Conservation (phyloP, 2,329 filamentous ascomycete genomes). For the Trichoderma cornu-damae region DNA sequence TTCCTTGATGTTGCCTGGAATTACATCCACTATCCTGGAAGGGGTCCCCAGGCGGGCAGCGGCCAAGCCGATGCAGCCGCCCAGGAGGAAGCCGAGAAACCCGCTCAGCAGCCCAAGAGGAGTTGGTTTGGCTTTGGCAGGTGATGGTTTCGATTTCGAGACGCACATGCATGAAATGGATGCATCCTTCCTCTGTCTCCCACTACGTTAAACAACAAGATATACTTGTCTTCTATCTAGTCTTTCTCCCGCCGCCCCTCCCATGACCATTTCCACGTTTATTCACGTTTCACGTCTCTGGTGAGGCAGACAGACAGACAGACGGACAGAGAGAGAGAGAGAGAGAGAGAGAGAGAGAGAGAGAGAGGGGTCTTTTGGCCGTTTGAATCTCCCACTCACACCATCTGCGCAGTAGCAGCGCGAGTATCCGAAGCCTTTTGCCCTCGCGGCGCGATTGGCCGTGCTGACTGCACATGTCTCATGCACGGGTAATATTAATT, state of each 20-base stretch:
- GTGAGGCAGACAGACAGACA: too few species aligned
- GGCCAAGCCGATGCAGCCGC: constrained; percentile 27
- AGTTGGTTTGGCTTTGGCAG: constrained; percentile 74
- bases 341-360: too few species aligned
- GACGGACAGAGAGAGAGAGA: too few species aligned
- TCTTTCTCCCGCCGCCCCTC: background rate
- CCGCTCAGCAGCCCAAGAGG: constrained; percentile 50
- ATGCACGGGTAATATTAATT: background rate
- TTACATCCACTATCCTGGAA: constrained; percentile 85
- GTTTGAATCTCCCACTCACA: too few species aligned
- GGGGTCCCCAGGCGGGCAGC: constrained; percentile 34
- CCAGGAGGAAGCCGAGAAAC: constrained; percentile 36
- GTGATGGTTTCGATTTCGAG: constrained; percentile 27
- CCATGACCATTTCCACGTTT: too few species aligned
- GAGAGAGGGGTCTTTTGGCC: too few species aligned
- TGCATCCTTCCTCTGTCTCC: too few species aligned
- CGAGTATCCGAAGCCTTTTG: too few species aligned
- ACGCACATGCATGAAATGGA: too few species aligned
- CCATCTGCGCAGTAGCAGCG: too few species aligned
- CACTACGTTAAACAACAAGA: background rate
- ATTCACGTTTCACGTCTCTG: too few species aligned
- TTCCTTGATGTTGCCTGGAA: constrained; percentile 98
- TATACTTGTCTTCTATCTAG: background rate
- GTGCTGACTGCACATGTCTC: background rate
- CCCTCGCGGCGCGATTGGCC: background rate